Evolutionary conservation across 306 rosid species (phyloP), one percentile per base, ranked within the genome.

Genomic region (Canavalia gladiata): DNA sequence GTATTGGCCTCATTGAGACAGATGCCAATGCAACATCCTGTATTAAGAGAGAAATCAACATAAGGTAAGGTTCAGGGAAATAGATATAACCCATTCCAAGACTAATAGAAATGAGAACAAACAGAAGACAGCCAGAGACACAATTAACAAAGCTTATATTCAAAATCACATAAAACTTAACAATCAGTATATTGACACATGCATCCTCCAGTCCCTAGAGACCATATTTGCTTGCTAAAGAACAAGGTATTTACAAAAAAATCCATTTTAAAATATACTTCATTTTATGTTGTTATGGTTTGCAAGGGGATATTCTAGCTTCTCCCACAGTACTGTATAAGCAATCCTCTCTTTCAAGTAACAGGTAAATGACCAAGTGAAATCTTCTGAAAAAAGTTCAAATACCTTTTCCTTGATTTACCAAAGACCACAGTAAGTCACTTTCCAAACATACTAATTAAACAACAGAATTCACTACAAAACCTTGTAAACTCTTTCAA

Each of bases 11-110:
- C 98, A 96, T 90, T 1, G 98, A 93, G 80, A 96, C 97, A 62
- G 97, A 96, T 25, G 99, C 97, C 79, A 96, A 64, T 45, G 97
- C 98, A 37, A 96, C 88, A 79, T 96, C 99, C 99, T 96, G 81
- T 59, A 83, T 64, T 49, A 29, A 80, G 55, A 87, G 8, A 84
- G 39, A 58, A 45, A 75, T 78, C 68, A 87, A 80, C 2, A 33
- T 37, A 37, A 83, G 2, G 49, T 54, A 5, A 12, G 13, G 50
- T 35, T 56, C 68, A 55, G 50, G 8, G 1, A 41, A 57, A 50
- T 30, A 28, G 62, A 34, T 70, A 18, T 69, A 52, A 30, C 41
- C 50, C 2, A 3, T 35, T 47, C 78, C 11, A 51, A 46, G 43
- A 67, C 39, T 47, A 43, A 10, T 3, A 25, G 34, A 68, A 67